Base-by-base conservation (phyloP, 1,284 basidiomycete species). In the Cutaneotrichosporon spelunceum region DNA sequence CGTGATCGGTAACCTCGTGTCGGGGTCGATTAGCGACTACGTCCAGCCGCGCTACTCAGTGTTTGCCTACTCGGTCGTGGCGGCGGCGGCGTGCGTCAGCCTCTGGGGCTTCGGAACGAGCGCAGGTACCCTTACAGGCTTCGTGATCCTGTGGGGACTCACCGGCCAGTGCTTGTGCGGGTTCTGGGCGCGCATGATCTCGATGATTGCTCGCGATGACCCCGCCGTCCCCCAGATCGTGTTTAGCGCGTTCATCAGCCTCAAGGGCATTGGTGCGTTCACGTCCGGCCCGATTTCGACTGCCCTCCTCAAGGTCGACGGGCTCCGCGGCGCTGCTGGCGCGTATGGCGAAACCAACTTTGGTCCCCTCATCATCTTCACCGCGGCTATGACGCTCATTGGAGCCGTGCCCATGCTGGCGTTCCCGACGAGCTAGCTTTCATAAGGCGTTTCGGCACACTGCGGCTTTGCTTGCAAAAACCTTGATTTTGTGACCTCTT, bases 41-140 rank as follows among this genome's bases (percentile, higher is more conserved):
- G 58, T 69, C 19, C 70, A 72, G 1, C 62, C 77, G 13, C 65
- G 66, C 16, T 54, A 62, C 54, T 71, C 73, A 39, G 66, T 79
- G 19, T 50, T 68, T 8, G 57, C 72, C 34, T 75, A 71, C 8
- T 75, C 73, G 57, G 49, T 74, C 7, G 70, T 72, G 2, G 68
- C 72, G 2, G 70, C 76, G 0, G 34, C 75, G 1, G 60, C 75
- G 0, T 78, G 76, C 56, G 69, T 77, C 23, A 60, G 76, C 29
- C 62, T 79, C 19, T 80, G 79, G 78, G 79, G 79, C 0, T 74
- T 78, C 56, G 74, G 73, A 0, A 75, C 73, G 11, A 67, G 66
- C 8, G 50, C 63, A 7, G 67, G 57, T 5, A 49, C 68, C 8
- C 61, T 77, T 13, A 61, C 72, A 7, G 60, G 62, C 1, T 77